Conservation (phyloP, 768 basidiomycete genomes). For the Boletellus ananas region DNA sequence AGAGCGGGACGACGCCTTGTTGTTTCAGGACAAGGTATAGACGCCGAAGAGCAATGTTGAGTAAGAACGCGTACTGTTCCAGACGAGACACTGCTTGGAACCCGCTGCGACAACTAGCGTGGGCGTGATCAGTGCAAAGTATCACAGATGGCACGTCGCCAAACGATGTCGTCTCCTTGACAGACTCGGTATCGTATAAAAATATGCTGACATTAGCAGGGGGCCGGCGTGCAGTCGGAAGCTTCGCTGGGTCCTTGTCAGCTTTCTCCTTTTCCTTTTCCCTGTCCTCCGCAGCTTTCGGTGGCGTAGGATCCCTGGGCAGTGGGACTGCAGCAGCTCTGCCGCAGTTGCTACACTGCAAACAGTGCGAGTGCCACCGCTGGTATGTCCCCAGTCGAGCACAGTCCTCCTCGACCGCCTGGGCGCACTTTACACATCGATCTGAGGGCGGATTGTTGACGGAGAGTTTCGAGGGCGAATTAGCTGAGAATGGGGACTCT, state of each 20-base stretch:
- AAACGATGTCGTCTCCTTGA: slow-evolving; percentile 65
- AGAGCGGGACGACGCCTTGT: slow-evolving; percentile 83
- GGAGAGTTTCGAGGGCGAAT: slow-evolving; percentile 44
- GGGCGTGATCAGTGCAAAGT: slow-evolving; percentile 75
- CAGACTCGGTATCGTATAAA: slow-evolving; percentile 68
- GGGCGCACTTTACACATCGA: slow-evolving; percentile 82
- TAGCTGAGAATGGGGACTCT: slow-evolving; percentile 67
- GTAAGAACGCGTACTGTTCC: slow-evolving; percentile 95
- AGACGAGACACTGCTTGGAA: slow-evolving; percentile 91
- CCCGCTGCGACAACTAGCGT: slow-evolving; percentile 61
- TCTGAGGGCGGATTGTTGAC: slow-evolving; percentile 80
- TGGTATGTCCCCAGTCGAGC: slow-evolving; percentile 93
- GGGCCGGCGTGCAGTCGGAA: slow-evolving; percentile 62
- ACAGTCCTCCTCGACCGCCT: slow-evolving; percentile 97
- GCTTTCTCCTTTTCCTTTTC: slow-evolving; percentile 39
- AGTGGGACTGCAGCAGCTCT: slow-evolving; percentile 64
- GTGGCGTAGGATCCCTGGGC: slow-evolving; percentile 52
- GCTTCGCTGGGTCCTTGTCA: slow-evolving; percentile 50
- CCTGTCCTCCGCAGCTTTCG: slow-evolving; percentile 49
- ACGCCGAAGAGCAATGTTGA: slow-evolving; percentile 92
- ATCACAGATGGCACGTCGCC: slow-evolving; percentile 71
- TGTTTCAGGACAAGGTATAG: slow-evolving; percentile 85
- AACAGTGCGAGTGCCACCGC: slow-evolving; percentile 93
- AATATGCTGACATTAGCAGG: slow-evolving; percentile 81
- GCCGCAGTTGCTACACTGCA: slow-evolving; percentile 81